Percentiles rank a stretch among this genome's conserved stretches.
These are phyloP conservation scores for Mortierella claussenii DNA, from an alignment of 192 early-diverging fungal genomes.

Conservation along the genomic window DNA sequence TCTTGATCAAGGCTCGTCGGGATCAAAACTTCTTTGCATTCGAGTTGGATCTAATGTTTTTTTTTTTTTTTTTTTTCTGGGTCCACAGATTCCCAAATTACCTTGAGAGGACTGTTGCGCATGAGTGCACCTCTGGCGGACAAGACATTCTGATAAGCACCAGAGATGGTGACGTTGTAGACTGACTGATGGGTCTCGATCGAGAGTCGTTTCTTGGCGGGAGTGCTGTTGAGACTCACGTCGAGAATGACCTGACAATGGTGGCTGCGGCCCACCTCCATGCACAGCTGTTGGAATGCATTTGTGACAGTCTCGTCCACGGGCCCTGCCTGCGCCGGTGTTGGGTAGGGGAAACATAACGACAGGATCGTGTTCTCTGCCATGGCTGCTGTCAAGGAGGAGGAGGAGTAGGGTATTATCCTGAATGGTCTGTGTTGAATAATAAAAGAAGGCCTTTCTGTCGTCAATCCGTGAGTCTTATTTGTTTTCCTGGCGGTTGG, in stretches of 20 bases:
- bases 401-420: no score
- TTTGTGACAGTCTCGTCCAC: slow-evolving; percentile 39
- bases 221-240: slow-evolving; percentile 30
- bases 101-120: slow-evolving; percentile 59
- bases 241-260: slow-evolving; percentile 47
- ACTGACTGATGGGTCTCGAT: slow-evolving; percentile 55
- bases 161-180: slow-evolving; percentile 61
- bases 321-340: slow-evolving; percentile 34
- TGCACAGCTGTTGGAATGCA: slow-evolving; percentile 33
- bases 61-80: no score
- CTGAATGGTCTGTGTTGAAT: no score
- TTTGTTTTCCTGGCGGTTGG: no score
- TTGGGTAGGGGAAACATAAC: slow-evolving; percentile 45
- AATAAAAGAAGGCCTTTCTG: no score
- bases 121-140: slow-evolving; percentile 55
- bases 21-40: no score
- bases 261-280: slow-evolving; percentile 21
- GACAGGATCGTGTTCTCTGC: slow-evolving; percentile 51
- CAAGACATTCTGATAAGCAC: slow-evolving; percentile 53
- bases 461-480: no score
- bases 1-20: no score
- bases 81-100: slow-evolving; percentile 4
- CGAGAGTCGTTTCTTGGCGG: slow-evolving; percentile 42
- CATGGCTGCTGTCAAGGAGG: no score
- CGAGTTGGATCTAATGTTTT: no score